These are phyloP conservation scores for Rhizopogon vulgaris DNA, from an alignment of 768 basidiomycete species.

Conservation along the genomic window DNA sequence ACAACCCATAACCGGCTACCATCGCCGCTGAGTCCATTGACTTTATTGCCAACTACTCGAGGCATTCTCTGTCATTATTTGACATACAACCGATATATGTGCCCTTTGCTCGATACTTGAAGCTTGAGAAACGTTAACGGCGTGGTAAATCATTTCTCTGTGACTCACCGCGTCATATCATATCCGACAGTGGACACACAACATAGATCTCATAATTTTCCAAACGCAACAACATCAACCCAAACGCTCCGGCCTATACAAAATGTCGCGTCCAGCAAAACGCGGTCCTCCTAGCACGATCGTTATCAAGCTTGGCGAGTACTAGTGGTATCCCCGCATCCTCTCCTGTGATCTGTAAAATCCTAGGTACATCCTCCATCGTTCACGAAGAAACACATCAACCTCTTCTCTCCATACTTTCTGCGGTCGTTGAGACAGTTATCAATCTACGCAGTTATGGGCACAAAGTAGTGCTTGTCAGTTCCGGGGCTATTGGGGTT, in stretches of 20 bases:
- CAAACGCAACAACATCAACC: not conserved
- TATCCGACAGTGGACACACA: too few relatives aligned
- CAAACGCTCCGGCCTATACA: not conserved
- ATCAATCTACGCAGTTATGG: conserved; percentile 70
- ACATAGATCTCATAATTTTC: not conserved
- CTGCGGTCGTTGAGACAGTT: conserved; percentile 88
- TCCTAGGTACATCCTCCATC: conserved; percentile 84
- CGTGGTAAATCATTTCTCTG: too few relatives aligned
- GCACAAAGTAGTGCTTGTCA: conserved; percentile 93
- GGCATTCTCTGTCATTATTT: too few relatives aligned
- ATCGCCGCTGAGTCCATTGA: too few relatives aligned
- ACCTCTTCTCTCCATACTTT: conserved; percentile 85
- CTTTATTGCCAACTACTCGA: too few relatives aligned
- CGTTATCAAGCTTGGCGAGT: conserved; percentile 79
- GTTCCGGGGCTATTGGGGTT: conserved; percentile 96
- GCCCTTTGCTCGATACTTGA: too few relatives aligned
- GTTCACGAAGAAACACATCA: conserved; percentile 92
- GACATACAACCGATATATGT: too few relatives aligned
- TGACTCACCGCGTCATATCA: too few relatives aligned
- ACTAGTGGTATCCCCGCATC: conserved; percentile 3
- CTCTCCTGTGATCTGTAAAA: conserved; percentile 9
- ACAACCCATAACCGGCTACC: too few relatives aligned
- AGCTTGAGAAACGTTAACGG: too few relatives aligned
- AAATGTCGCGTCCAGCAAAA: conserved; percentile 15
- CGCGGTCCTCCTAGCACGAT: conserved; percentile 50